These are phyloP conservation scores for Talaromyces ruber DNA, from an alignment of 495 filamentous ascomycete species.

Conservation along the genomic window DNA sequence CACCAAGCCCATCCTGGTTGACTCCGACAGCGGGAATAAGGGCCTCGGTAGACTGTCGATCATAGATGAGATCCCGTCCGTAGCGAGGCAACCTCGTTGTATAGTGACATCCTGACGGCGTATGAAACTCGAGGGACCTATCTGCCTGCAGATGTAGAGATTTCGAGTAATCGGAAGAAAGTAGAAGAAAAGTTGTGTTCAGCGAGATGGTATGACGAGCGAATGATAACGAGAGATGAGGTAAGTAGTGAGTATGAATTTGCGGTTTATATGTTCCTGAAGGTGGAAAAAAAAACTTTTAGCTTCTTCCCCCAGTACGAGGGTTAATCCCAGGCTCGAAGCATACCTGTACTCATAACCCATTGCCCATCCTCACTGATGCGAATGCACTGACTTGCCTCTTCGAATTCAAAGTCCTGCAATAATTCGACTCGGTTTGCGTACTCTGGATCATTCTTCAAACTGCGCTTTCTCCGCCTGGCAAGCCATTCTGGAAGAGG, in stretches of 20 bases:
- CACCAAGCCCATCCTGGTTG: slow-evolving; percentile 72
- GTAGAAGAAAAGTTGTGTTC: slow-evolving; percentile 87
- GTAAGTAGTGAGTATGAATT: slow-evolving; percentile 90
- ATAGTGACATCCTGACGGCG: slow-evolving; percentile 80
- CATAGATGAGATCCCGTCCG: slow-evolving; percentile 80
- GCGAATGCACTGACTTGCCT: slow-evolving; percentile 87
- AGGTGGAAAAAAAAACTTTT: not conserved
- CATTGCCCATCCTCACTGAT: slow-evolving; percentile 95
- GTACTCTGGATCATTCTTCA: slow-evolving; percentile 90
- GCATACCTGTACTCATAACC: slow-evolving; percentile 91
- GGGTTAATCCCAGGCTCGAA: not conserved
- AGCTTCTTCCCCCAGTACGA: slow-evolving; percentile 3
- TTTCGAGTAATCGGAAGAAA: slow-evolving; percentile 93
- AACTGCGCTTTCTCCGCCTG: slow-evolving; percentile 79
- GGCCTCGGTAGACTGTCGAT: slow-evolving; percentile 77
- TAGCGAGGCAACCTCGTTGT: slow-evolving; percentile 82
- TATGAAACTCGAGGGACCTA: slow-evolving; percentile 89
- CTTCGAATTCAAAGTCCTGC: slow-evolving; percentile 98
- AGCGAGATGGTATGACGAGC: slow-evolving; percentile 85
- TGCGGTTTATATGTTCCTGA: slow-evolving; percentile 87
- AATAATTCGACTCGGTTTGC: slow-evolving; percentile 89
- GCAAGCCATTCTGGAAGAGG: slow-evolving; percentile 94
- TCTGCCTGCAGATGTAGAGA: slow-evolving; percentile 90
- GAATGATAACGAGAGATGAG: slow-evolving; percentile 86
- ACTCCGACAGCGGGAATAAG: slow-evolving; percentile 83